Base-by-base conservation (phyloP, 163 green algal species). In the Coccomyxa subellipsoidea region DNA sequence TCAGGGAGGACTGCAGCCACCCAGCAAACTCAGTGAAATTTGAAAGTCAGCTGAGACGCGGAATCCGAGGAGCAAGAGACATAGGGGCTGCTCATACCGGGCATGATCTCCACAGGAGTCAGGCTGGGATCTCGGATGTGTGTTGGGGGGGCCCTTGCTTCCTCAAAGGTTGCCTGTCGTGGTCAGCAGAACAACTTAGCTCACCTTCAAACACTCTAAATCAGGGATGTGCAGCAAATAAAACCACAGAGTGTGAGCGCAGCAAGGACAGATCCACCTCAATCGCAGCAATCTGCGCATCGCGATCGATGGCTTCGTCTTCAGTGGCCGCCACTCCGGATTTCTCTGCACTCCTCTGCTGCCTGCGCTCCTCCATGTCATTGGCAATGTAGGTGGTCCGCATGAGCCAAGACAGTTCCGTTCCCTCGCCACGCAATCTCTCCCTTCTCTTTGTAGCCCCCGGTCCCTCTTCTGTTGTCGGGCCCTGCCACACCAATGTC, bases 341-440 rank as follows among this genome's bases (percentile, higher is more conserved):
- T 32, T 76, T 32, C 7, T 73, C n/a, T 32, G 66, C 66, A 32
- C 32, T 73, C 29, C 27, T 59, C 47, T 47, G 69, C 70, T 83
- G 66, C 18, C 12, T 7, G 29, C 69, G 69, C 31, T 69, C 76
- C 66, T 77, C 54, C 34, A 38, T 79, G 38, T 90, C 88, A 77
- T 88, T 88, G 31, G 85, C 85, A 53, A 95, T 92, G 87, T 95
- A 93, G 35, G 86, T 91, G 29, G 91, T 95, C 75, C 89, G 87
- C 86, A 95, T 90, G 3, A 95, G 86, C 91, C 91, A 95, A 7
- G 90, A 91, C 18, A 91, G 81, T 83, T 93, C 87, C 4, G 76
- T 72, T 37, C 81, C 80, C 34, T 80, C 66, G 7, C 79, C 80
- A 7, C 78, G 21, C 38, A 72, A 32, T 0, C 35, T 15, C 27